Conservation (phyloP, 495 filamentous ascomycete genomes). For the Hypoxylon crocopeplum region DNA sequence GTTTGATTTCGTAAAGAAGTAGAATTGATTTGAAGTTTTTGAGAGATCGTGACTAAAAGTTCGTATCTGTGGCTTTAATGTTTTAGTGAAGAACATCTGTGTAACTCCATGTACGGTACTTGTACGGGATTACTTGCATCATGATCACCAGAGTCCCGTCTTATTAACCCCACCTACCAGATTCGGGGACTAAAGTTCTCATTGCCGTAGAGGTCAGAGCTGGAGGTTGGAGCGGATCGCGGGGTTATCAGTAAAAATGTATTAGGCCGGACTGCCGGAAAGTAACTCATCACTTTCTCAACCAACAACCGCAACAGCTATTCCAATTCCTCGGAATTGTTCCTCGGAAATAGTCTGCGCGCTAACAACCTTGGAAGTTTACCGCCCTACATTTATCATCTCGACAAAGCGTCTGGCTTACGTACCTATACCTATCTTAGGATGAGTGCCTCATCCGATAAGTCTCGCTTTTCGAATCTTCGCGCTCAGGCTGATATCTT, state of each 20-base stretch:
- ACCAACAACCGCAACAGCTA: slow-evolving; percentile 9
- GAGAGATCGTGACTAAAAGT: slow-evolving; percentile 26
- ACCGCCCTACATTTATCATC: neutral
- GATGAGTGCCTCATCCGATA: slow-evolving; percentile 40
- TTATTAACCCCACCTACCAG: slow-evolving; percentile 25
- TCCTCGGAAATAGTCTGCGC: neutral
- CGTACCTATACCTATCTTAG: slow-evolving; percentile 1
- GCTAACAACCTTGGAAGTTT: neutral
- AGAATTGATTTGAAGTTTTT: slow-evolving; percentile 26
- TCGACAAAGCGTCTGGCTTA: neutral
- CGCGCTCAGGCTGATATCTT: slow-evolving; percentile 51
- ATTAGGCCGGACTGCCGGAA: slow-evolving; percentile 13
- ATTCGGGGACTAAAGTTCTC: slow-evolving; percentile 10
- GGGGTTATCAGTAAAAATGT: slow-evolving; percentile 4
- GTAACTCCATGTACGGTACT: too few species aligned
- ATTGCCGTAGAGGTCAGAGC: slow-evolving; percentile 12
- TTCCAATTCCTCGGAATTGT: too few species aligned
- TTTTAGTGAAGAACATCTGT: too few species aligned
- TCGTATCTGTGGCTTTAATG: too few species aligned
- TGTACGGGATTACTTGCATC: slow-evolving; percentile 27
- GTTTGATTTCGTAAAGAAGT: slow-evolving; percentile 26
- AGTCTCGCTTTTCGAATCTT: slow-evolving; percentile 57
- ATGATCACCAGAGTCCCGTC: slow-evolving; percentile 14
- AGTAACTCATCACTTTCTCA: slow-evolving; percentile 23
- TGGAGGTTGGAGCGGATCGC: slow-evolving; percentile 2